Base-by-base conservation (phyloP, 2,329 filamentous ascomycete genomes). In the Madurella mycetomatis region DNA sequence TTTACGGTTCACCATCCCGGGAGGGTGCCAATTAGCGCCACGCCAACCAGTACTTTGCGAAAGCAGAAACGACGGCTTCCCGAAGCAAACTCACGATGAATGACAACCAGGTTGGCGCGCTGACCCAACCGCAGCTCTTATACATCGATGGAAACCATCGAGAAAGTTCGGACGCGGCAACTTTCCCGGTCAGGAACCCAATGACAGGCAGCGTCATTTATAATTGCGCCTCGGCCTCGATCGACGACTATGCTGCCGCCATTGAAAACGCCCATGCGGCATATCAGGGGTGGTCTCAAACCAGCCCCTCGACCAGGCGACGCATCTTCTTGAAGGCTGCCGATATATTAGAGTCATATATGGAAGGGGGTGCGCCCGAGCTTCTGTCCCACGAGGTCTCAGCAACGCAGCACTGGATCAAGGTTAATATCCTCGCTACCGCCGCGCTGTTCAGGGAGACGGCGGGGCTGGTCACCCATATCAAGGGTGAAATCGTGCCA, bases 251-350 rank as follows among this genome's bases (percentile, higher is more conserved):
- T 18, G 70, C 79, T 9, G 67, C 72, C 8, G 77, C 82, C 8
- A 67, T 75, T 54, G 58, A 65, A 15, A 59, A 63, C 5, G 84
- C 85, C 1, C 71, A 83, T 45, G 70, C 72, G 15, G 85, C 85
- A 0, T 85, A 84, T 68, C 76, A 77, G 31, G 67, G 76, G 50
- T 90, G 86, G 86, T 76, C 78, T 9, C 76, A 76, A 59, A 79
- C 76, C 12, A 80, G 79, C 54, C 77, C 81, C 1, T 69, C 75
- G 16, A 67, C 76, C 8, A 80, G 84, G 47, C 79, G 84, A 46
- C 76, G 81, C 56, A 82, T 89, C 61, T 74, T 89, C 52, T 71
- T 83, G 40, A 81, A 79, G 61, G 82, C 84, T 0, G 82, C 84
- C 1, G 79, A 82, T 31, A 73, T 88, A 40, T 68, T 87, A 39